phyloP scores from a whole-genome alignment of 768 basidiomycete species.

The Agrocybe praecox region DNA sequence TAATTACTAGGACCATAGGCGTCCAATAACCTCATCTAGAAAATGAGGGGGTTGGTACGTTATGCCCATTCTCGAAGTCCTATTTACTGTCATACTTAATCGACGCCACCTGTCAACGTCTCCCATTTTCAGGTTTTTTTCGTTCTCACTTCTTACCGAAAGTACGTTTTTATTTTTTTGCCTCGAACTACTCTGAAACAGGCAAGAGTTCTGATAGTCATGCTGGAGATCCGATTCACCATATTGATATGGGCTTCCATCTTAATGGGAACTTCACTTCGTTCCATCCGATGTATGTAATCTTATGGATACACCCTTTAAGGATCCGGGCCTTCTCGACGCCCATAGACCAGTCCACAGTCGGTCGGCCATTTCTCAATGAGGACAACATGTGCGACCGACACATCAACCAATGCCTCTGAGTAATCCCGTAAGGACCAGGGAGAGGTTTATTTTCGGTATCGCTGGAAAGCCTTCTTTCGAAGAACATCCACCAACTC shows the following conservation, averaged over 20 bases:
- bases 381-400: not conserved
- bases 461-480: too few species aligned
- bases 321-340: slow-evolving; percentile 18
- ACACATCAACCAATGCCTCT: too few species aligned
- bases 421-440: too few species aligned
- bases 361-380: not conserved
- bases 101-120: slow-evolving; percentile 42
- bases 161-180: slow-evolving; percentile 16
- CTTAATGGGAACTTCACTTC: slow-evolving; percentile 17
- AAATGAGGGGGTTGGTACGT: slow-evolving; percentile 37
- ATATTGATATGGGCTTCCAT: slow-evolving; percentile 14
- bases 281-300: slow-evolving; percentile 19
- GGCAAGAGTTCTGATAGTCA: slow-evolving; percentile 13
- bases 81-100: slow-evolving; percentile 38
- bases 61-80: slow-evolving; percentile 33
- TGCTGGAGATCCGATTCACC: slow-evolving; percentile 26
- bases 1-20: slow-evolving; percentile 35
- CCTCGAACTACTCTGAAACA: slow-evolving; percentile 20
- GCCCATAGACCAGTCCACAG: slow-evolving; percentile 9
- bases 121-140: slow-evolving; percentile 31
- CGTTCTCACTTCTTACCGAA: slow-evolving; percentile 22
- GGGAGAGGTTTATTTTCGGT: too few species aligned
- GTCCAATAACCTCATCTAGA: slow-evolving; percentile 42
- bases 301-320: slow-evolving; percentile 15
- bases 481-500: too few species aligned